Percentiles rank a stretch among this genome's conserved stretches.
Evolutionary conservation across 2,329 filamentous ascomycete species (phyloP).

Genomic region (Bipolaris zeicola): DNA sequence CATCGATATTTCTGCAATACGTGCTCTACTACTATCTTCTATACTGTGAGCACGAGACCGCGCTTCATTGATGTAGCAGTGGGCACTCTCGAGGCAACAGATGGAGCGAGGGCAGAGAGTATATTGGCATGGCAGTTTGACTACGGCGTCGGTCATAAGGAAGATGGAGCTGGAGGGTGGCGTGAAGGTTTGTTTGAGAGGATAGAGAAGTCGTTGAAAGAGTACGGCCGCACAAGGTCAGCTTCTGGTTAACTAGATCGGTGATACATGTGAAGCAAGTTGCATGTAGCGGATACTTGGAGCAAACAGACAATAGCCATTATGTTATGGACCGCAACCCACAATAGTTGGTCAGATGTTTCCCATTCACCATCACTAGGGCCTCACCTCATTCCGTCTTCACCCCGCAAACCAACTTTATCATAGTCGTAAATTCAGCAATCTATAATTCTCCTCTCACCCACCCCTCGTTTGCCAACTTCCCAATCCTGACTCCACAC

Average conservation of each 20-base stretch:
- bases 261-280: neutral
- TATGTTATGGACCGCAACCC: too few relatives aligned
- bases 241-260: constrained; percentile 6
- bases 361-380: too few relatives aligned
- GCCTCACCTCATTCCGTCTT: too few relatives aligned
- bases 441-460: too few relatives aligned
- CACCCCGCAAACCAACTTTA: too few relatives aligned
- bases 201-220: constrained; percentile 44
- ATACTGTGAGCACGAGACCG: constrained; percentile 48
- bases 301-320: too few relatives aligned
- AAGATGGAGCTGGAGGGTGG: constrained; percentile 52
- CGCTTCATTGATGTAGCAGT: constrained; percentile 54
- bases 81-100: constrained; percentile 52
- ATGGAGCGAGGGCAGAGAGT: constrained; percentile 56
- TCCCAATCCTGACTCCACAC: neutral
- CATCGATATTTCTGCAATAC: constrained; percentile 57
- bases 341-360: too few relatives aligned
- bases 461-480: too few relatives aligned
- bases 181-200: constrained; percentile 43
- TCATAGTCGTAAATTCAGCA: too few relatives aligned
- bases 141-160: constrained; percentile 18
- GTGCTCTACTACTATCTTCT: constrained; percentile 58
- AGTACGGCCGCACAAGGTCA: constrained; percentile 42
- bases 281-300: too few relatives aligned
- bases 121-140: constrained; percentile 53